Base-by-base conservation (phyloP, 352 stramenopile genomes). In the Phytopythium cucurbitacearum region DNA sequence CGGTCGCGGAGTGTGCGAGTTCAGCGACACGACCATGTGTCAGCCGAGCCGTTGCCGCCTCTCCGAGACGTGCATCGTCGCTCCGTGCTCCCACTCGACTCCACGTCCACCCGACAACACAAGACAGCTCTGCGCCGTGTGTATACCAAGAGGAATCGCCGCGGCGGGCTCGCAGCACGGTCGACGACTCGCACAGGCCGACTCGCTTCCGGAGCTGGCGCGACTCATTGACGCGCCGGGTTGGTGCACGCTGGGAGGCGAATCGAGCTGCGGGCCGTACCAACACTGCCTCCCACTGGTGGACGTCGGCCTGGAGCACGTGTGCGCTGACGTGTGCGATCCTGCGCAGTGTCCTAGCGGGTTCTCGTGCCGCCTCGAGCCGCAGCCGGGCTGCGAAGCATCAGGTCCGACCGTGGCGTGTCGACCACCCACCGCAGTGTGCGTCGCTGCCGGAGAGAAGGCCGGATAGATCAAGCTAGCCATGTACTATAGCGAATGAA, bases 251-350 rank as follows among this genome's bases (percentile, higher is more conserved):
- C 6, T 51, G 2, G 46, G 13, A 10, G 46, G 46, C 32, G 34
- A 51, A 32, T 32, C 46, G 46, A 51, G 46, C 32, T 51, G 46
- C 46, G 46, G 34, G 9, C 6, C 11, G 13, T 51, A 41, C 46
- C 34, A 51, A 34, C 33, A 34, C 13, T 51, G 46, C 36, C 10
- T 34, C 28, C 32, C 46, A 7, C 32, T n/a, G 0, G 45, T 11
- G 1, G 7, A 13, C 12, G 1, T n/a, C 5, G 33, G 45, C 8
- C 2, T 40, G 7, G 46, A 51, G 33, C 46, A 34, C 46, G 13
- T 51, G 34, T 51, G 46, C 8, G 33, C 33, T 6, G 46, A 51
- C 46, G 39, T 41, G 32, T 51, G 46, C 33, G 46, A 40, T n/a
- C 15, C 46, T n/a, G 9, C 13, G 9, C 34, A 12, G 34, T 51